Conservation (phyloP, 805 yeast genomes). For the Schizosaccharomyces cryophilus region DNA sequence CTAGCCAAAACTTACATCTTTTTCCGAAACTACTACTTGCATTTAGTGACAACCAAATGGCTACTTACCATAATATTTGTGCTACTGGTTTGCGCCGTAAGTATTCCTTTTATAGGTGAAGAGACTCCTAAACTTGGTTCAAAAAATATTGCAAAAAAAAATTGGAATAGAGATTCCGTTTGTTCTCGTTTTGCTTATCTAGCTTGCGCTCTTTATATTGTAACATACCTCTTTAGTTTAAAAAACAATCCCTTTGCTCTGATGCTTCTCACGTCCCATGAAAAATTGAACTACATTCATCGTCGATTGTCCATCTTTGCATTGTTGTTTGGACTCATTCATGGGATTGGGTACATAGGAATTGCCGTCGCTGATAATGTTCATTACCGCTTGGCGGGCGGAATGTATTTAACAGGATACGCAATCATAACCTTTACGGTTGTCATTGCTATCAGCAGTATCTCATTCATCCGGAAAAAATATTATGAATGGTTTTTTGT, state of each 20-base stretch:
- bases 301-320: not conserved
- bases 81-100: not conserved
- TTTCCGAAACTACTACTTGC: not conserved
- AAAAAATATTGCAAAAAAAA: not conserved
- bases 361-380: not conserved
- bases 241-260: not conserved
- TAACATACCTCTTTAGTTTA: not conserved
- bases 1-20: not conserved
- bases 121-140: not conserved
- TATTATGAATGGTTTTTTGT: not conserved
- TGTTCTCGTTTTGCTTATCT: not conserved
- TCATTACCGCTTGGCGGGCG: too few species aligned
- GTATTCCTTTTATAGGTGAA: not conserved
- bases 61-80: not conserved
- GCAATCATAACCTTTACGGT: not conserved
- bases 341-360: not conserved
- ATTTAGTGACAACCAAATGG: not conserved
- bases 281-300: not conserved
- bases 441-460: not conserved
- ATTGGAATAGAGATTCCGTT: not conserved
- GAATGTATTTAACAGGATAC: not conserved
- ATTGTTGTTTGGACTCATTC: not conserved
- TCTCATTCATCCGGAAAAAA: not conserved
- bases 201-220: not conserved
- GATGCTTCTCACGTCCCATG: not conserved